Conservation (phyloP, 371 early-diverging fungal genomes). For the Rhizopus microsporus region DNA sequence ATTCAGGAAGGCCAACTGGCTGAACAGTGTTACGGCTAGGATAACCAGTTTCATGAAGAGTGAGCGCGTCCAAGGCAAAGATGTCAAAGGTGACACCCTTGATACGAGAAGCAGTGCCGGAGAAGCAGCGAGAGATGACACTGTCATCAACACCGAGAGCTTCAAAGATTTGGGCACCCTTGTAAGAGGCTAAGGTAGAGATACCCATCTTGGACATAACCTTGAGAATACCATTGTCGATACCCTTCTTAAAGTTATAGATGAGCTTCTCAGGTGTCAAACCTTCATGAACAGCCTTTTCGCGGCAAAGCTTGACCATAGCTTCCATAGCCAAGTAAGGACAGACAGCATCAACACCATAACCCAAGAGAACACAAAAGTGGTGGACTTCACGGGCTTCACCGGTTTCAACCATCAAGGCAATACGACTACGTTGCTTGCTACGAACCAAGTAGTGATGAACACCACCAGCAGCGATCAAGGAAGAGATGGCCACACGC, state of each 20-base stretch:
- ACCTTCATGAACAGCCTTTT: slow-evolving; percentile 63
- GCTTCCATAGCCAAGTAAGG: slow-evolving; percentile 91
- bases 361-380: slow-evolving; percentile 93
- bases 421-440: slow-evolving; percentile 87
- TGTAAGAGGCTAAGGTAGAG: slow-evolving; percentile 95
- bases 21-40: slow-evolving; percentile 70
- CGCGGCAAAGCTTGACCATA: slow-evolving; percentile 86
- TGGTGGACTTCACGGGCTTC: slow-evolving; percentile 98
- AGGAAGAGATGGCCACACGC: slow-evolving; percentile 84
- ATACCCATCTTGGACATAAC: slow-evolving; percentile 99
- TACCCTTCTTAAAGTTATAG: slow-evolving; percentile 82
- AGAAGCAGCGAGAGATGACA: slow-evolving; percentile 89
- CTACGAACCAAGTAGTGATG: slow-evolving; percentile 91
- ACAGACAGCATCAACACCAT: slow-evolving; percentile 96
- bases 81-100: slow-evolving; percentile 88
- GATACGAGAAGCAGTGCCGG: slow-evolving; percentile 94
- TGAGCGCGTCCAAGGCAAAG: slow-evolving; percentile 87
- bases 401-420: slow-evolving; percentile 89
- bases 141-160: slow-evolving; percentile 89
- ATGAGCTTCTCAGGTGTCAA: slow-evolving; percentile 60
- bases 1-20: slow-evolving; percentile 76
- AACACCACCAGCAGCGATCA: slow-evolving; percentile 93
- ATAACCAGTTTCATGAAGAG: slow-evolving; percentile 85
- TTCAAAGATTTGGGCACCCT: slow-evolving; percentile 98
- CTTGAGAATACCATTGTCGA: slow-evolving; percentile 92